Base-by-base conservation (phyloP, 164 flowering plant species). In the Umbilicus rupestris region DNA sequence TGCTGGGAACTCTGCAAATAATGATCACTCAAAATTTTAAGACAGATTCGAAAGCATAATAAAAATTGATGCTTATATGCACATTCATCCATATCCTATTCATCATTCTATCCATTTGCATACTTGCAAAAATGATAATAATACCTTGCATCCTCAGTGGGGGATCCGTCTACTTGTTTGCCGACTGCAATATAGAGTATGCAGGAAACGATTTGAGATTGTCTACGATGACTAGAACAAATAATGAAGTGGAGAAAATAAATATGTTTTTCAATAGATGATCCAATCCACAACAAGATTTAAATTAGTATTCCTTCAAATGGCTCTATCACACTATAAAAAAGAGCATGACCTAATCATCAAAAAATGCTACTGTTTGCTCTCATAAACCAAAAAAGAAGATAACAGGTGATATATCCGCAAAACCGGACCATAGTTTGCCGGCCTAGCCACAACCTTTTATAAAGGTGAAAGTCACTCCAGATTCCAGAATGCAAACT, bases 1-100 rank as follows among this genome's bases (percentile, higher is more conserved):
- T 82, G 68, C 73, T 41, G 6, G 73, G 35, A 47, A 55, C 59
- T 71, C 84, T 81, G 77, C 35, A 72, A 47, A 70, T 29, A 22
- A 50, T 39, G 33, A 55, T 26, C 16, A 14, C 28, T 49, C 55
- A 20, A 20, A 22, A 2, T 49, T 49, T 0, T 6, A 41, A 49
- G 1, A 22, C 28, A 0, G 58, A 52, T 22, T 52, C 1, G 29
- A 3, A 22, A 2, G 22, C n/a, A n/a, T n/a, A 8, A 47, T 7
- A 19, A 47, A 3, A 47, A 9, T 50, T 2, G 57, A 50, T 0
- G 29, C 12, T 24, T 22, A 50, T 20, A 17, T 16, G 5, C 22
- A 28, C 57, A 15, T 20, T 50, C 57, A 20, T 50, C 12, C 57
- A 50, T 7, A 26, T 16, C 26, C 28, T 22, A 10, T 50, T 50